These are phyloP conservation scores for Hamamelis virginiana DNA, from an alignment of 164 flowering plant species.

Conservation along the genomic window DNA sequence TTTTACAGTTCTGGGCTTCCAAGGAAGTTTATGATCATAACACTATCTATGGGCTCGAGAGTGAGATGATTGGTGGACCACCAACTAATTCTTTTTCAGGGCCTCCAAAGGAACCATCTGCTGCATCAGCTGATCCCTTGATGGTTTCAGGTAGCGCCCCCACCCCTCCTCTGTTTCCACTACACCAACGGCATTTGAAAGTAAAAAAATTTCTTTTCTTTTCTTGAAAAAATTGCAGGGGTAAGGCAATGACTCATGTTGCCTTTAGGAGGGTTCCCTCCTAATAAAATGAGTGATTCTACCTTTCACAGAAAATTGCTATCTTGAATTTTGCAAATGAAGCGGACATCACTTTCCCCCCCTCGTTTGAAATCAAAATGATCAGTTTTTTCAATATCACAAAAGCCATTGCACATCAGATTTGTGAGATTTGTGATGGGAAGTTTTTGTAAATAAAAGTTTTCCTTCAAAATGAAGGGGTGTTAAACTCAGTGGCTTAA, in stretches of 20 bases:
- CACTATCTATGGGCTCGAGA: constrained; percentile 64
- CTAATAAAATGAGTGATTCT: too few species aligned
- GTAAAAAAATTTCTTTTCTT: background rate
- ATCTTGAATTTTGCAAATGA: too few species aligned
- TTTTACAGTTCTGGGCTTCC: constrained; percentile 95
- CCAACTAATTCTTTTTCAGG: constrained; percentile 46
- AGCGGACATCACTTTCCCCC: too few species aligned
- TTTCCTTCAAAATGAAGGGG: background rate
- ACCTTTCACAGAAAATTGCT: too few species aligned
- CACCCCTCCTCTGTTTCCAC: background rate
- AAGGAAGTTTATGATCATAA: constrained; percentile 92
- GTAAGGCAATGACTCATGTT: too few species aligned
- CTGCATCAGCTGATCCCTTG: constrained; percentile 36
- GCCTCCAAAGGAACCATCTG: constrained; percentile 44
- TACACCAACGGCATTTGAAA: too few species aligned
- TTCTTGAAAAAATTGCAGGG: background rate
- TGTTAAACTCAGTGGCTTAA: background rate
- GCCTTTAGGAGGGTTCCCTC: too few species aligned
- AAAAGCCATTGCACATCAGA: background rate
- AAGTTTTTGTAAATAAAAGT: background rate
- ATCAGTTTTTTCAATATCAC: background rate
- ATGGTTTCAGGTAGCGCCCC: constrained; percentile 39
- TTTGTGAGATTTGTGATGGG: background rate
- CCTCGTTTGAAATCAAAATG: too few species aligned
- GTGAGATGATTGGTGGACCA: constrained; percentile 83